Evolutionary conservation across 2,329 filamentous ascomycete species (phyloP).

Genomic region (Penicillium sp.): DNA sequence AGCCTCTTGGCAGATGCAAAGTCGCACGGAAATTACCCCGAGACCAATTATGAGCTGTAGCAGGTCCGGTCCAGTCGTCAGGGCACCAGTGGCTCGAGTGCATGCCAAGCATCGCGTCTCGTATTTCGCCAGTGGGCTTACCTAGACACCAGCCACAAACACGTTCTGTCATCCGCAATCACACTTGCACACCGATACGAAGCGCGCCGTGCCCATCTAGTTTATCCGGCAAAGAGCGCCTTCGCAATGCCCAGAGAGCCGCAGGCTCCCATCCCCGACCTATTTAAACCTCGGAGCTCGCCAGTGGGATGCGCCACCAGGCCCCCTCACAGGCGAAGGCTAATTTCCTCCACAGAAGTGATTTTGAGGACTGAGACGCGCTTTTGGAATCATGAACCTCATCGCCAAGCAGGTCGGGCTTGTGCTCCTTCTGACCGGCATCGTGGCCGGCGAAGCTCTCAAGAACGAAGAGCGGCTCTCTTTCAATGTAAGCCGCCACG

Average conservation of each 20-base stretch:
- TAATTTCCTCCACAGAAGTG: not conserved
- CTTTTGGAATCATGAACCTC: not conserved
- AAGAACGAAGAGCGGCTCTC: slow-evolving; percentile 18
- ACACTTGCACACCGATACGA: not conserved
- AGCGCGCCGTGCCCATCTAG: not conserved
- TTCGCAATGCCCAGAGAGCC: not conserved
- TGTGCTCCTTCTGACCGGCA: not conserved
- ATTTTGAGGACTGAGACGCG: not conserved
- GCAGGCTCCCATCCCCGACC: not conserved
- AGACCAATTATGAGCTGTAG: not conserved
- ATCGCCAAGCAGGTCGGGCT: not conserved
- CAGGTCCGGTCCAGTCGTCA: too few relatives aligned
- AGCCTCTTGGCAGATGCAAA: not conserved
- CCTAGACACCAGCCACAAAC: not conserved
- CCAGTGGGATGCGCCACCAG: not conserved
- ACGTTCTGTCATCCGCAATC: not conserved
- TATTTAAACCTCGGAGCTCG: not conserved
- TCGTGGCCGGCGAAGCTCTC: not conserved
- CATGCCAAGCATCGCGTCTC: not conserved
- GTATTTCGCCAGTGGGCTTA: not conserved
- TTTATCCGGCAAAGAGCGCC: not conserved
- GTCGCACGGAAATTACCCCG: not conserved
- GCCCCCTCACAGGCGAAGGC: not conserved
- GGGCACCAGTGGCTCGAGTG: not conserved
- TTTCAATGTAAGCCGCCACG: slow-evolving; percentile 12